A percentile compares a stretch with the other conserved stretches of the same genome.
Conservation (phyloP, 768 basidiomycete genomes). For the Serpula lacrymans region DNA sequence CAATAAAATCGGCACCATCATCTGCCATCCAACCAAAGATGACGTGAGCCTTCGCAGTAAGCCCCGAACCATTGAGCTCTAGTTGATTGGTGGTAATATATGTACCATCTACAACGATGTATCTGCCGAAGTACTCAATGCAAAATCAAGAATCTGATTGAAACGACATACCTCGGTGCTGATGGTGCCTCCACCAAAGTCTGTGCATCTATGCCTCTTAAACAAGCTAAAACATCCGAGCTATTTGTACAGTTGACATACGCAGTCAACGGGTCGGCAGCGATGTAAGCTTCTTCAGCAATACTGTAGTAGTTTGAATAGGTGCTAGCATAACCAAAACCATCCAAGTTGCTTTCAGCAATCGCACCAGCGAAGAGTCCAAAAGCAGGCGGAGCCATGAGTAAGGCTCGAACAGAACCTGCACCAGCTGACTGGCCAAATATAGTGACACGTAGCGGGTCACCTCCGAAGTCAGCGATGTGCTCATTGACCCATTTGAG, state of each 20-base stretch:
- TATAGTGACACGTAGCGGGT: conserved; percentile 48
- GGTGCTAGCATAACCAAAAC: conserved; percentile 44
- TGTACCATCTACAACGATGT: conserved; percentile 46
- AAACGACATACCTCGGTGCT: conserved; percentile 27
- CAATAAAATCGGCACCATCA: conserved; percentile 46
- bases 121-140: conserved; percentile 17
- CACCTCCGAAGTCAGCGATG: conserved; percentile 57
- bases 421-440: conserved; percentile 56
- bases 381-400: conserved; percentile 32
- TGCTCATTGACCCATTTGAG: conserved; percentile 48
- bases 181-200: conserved; percentile 33
- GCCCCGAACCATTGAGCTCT: conserved; percentile 35
- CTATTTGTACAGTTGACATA: conserved; percentile 37
- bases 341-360: conserved; percentile 46
- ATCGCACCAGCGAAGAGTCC: conserved; percentile 40
- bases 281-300: conserved; percentile 33
- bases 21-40: conserved; percentile 51
- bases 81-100: conserved; percentile 38
- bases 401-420: conserved; percentile 37
- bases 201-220: conserved; percentile 30
- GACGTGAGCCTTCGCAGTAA: conserved; percentile 40
- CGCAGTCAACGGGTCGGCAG: conserved; percentile 31
- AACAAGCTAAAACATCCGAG: conserved; percentile 34
- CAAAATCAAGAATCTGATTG: background rate
- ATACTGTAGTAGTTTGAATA: conserved; percentile 50